phyloP scores from a whole-genome alignment of 495 filamentous ascomycete genomes.

The Penicillium malachiteum region DNA sequence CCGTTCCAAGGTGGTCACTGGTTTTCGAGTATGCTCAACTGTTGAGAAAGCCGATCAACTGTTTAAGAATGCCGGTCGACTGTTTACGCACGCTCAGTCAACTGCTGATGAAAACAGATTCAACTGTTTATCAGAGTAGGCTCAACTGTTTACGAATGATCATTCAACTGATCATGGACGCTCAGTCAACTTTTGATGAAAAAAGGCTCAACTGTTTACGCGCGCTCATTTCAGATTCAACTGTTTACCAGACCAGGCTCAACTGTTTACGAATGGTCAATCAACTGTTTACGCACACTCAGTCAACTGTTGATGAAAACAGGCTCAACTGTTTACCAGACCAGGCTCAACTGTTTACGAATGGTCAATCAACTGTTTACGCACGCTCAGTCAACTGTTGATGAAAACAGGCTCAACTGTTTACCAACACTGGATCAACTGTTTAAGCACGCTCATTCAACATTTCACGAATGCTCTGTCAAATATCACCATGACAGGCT shows the following conservation, averaged over 20 bases:
- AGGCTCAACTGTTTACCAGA: neutral
- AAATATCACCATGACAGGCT: no score
- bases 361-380: neutral
- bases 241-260: neutral
- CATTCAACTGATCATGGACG: no score
- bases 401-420: neutral
- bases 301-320: neutral
- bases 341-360: neutral
- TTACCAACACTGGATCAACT: neutral
- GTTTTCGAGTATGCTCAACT: no score
- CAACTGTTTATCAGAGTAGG: neutral
- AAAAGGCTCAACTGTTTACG: neutral
- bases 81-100: neutral
- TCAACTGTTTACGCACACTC: neutral
- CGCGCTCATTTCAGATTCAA: neutral
- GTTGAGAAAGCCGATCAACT: neutral
- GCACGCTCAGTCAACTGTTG: neutral
- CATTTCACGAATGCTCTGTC: neutral
- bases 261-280: neutral
- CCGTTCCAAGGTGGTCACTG: no score
- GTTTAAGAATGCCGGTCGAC: neutral
- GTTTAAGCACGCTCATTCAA: neutral
- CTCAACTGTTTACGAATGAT: neutral
- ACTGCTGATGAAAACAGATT: neutral
- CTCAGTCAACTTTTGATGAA: neutral